phyloP scores from a whole-genome alignment of 805 yeast genomes.

The Hanseniaspora thailandica region DNA sequence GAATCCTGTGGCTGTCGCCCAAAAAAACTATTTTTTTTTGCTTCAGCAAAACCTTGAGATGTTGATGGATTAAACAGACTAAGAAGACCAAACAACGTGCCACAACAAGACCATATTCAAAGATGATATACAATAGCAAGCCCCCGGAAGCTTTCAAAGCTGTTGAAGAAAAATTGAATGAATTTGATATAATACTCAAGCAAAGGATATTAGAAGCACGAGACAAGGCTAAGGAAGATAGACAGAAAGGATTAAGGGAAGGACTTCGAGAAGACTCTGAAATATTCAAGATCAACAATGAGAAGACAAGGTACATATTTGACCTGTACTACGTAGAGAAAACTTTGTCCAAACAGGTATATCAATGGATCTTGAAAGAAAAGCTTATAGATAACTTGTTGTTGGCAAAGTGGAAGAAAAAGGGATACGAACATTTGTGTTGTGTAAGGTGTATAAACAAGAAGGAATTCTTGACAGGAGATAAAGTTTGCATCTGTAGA shows the following conservation, averaged over 20 bases:
- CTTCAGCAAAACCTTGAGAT: conserved; percentile 19
- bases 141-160: conserved; percentile 3
- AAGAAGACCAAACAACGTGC: neutral
- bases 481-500: conserved; percentile 69
- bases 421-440: conserved; percentile 78
- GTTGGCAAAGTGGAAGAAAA: conserved; percentile 75
- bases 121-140: neutral
- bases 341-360: conserved; percentile 53
- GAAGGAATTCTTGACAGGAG: conserved; percentile 48
- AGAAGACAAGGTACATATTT: conserved; percentile 63
- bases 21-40: conserved; percentile 24
- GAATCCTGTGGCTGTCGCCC: conserved; percentile 63
- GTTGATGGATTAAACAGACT: neutral
- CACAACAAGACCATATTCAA: too few species aligned
- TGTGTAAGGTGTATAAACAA: conserved; percentile 63
- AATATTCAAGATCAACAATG: conserved; percentile 58
- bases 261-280: conserved; percentile 62
- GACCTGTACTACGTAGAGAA: conserved; percentile 61
- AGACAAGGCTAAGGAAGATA: neutral
- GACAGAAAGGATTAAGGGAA: conserved; percentile 27
- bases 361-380: conserved; percentile 60
- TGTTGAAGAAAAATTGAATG: neutral
- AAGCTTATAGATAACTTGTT: conserved; percentile 55
- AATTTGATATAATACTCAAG: neutral
- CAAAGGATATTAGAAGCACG: neutral